Conservation (phyloP, 2,329 filamentous ascomycete genomes). For the Aspergillus flavus region DNA sequence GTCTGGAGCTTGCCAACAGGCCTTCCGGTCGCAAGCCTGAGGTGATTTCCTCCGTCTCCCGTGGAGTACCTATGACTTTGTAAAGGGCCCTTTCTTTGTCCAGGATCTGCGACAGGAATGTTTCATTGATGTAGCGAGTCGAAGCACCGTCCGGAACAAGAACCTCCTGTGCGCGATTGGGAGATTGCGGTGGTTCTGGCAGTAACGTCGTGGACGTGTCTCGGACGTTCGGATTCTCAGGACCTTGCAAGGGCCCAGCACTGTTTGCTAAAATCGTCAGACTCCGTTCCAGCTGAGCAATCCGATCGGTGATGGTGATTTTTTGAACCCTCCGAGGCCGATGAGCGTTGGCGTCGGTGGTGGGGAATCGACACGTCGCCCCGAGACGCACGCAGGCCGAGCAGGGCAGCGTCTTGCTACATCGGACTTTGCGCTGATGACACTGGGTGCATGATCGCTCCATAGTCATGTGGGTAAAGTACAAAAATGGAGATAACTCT, state of each 20-base stretch:
- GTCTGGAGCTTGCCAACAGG: background rate
- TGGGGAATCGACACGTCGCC: conserved; percentile 14
- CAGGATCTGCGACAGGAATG: conserved; percentile 16
- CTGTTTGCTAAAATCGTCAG: background rate
- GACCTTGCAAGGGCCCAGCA: background rate
- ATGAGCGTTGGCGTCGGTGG: conserved; percentile 12
- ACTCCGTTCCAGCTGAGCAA: conserved; percentile 13
- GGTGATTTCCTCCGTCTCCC: background rate
- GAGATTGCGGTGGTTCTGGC: background rate
- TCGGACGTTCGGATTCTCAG: background rate
- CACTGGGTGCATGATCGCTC: conserved; percentile 22
- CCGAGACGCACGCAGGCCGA: conserved; percentile 17
- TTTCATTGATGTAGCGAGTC: conserved; percentile 21
- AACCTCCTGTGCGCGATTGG: conserved; percentile 3
- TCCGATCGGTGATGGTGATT: conserved; percentile 7
- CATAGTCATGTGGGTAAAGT: background rate
- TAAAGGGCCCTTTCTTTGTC: conserved; percentile 17
- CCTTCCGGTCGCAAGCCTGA: background rate
- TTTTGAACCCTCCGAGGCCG: conserved; percentile 16
- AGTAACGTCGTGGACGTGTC: background rate
- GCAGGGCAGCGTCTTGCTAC: conserved; percentile 16
- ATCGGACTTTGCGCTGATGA: conserved; percentile 23
- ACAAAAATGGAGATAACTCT: too few relatives aligned
- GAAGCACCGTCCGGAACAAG: conserved; percentile 15
- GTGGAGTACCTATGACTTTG: conserved; percentile 2